Percentiles rank a stretch among this genome's conserved stretches.
These are phyloP conservation scores for Nadsonia commutata DNA, from an alignment of 1,139 yeast species.

Conservation along the genomic window DNA sequence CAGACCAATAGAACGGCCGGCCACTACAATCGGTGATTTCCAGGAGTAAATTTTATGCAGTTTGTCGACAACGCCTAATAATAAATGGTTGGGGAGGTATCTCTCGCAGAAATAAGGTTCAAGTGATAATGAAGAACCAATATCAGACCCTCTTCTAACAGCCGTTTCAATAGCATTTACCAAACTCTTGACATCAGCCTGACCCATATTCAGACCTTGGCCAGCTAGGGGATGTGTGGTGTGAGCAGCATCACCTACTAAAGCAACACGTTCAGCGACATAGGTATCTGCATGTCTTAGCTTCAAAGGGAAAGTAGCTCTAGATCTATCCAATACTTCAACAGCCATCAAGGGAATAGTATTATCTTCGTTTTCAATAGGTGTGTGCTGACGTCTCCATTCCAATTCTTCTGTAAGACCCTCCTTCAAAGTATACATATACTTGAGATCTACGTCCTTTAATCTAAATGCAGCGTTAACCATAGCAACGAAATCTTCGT, in stretches of 20 bases:
- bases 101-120: slow-evolving; percentile 78
- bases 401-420: slow-evolving; percentile 50
- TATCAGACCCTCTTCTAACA: slow-evolving; percentile 65
- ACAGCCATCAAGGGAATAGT: slow-evolving; percentile 54
- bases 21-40: slow-evolving; percentile 59
- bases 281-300: slow-evolving; percentile 86
- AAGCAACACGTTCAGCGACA: slow-evolving; percentile 68
- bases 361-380: slow-evolving; percentile 31
- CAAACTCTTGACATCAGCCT: slow-evolving; percentile 68
- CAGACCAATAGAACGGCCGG: slow-evolving; percentile 62
- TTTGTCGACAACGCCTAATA: slow-evolving; percentile 84
- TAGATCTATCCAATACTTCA: slow-evolving; percentile 42
- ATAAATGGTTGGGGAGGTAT: slow-evolving; percentile 63
- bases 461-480: slow-evolving; percentile 79
- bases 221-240: slow-evolving; percentile 97
- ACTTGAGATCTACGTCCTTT: slow-evolving; percentile 63
- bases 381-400: slow-evolving; percentile 45
- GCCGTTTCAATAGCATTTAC: slow-evolving; percentile 59
- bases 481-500: slow-evolving; percentile 49
- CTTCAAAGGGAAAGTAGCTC: slow-evolving; percentile 82
- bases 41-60: slow-evolving; percentile 77
- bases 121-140: slow-evolving; percentile 68
- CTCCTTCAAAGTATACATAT: slow-evolving; percentile 43
- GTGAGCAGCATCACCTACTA: slow-evolving; percentile 97
- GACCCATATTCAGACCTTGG: slow-evolving; percentile 98